Base-by-base conservation (phyloP, 768 basidiomycete species). In the Hericium erinaceus region DNA sequence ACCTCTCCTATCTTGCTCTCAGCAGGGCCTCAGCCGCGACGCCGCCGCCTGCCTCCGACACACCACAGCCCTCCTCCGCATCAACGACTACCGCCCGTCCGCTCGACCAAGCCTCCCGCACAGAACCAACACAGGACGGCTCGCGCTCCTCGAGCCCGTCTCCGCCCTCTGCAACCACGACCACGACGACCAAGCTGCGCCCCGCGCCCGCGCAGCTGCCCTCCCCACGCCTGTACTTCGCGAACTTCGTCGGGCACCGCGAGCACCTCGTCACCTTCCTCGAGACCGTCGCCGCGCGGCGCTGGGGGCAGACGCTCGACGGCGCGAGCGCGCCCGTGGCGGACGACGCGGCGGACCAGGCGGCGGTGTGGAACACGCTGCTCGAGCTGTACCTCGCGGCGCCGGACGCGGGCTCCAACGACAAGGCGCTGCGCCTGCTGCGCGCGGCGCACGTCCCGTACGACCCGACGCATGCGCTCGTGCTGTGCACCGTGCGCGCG, bases 311-410 rank as follows among this genome's bases (percentile, higher is more conserved):
- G 68, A 76, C 71, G 20, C 75, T 92, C 16, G 79, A 82, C 26
- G 74, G 67, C 3, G 37, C 40, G 38, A 67, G 56, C 12, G 63
- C 60, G n/a, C 51, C 61, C 1, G 52, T 58, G 1, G 62, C 64
- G 22, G 55, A 60, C 11, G 60, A 66, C 55, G 79, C 80, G 52
- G 73, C 74, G 28, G 91, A 95, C 65, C 92, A 92, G 65, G 76
- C 80, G 9, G 87, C 93, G 0, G 85, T 98, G 2, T 98, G 95
- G 95, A 97, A 95, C 71, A 98, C 95, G 10, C 75, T 98, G 2
- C 74, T 98, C 58, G 95, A 99, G 71, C 79, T 99, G 11, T 98
- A 98, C 68, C 79, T 99, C 48, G 80, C 85, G 8, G 68, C 78
- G 39, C 78, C 80, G n/a, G 66, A 68, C 33, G 62, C 67, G 18